Percentiles rank a stretch among this genome's conserved stretches.
These are phyloP conservation scores for Phialophora expanda DNA, from an alignment of 2,329 filamentous ascomycete species.

Conservation along the genomic window DNA sequence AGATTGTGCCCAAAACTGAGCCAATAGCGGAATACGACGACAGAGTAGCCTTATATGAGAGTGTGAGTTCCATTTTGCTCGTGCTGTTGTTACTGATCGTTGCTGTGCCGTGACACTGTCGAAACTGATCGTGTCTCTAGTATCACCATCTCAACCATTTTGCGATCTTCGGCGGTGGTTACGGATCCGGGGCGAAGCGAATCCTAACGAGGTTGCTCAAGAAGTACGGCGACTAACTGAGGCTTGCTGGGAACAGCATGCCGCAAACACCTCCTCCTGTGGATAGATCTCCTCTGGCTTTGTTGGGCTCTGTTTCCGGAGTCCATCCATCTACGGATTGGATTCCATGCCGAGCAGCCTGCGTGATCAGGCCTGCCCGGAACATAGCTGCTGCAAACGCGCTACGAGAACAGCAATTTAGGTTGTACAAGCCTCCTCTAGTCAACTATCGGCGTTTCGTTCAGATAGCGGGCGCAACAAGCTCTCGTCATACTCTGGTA, in stretches of 20 bases:
- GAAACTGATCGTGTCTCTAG: not conserved
- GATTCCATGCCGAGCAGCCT: too few relatives aligned
- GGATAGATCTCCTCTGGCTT: too few relatives aligned
- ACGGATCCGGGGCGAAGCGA: slow-evolving; percentile 73
- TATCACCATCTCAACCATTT: slow-evolving; percentile 92
- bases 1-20: slow-evolving; percentile 76
- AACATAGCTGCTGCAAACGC: too few relatives aligned
- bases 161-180: slow-evolving; percentile 81
- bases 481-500: too few relatives aligned
- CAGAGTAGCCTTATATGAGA: slow-evolving; percentile 79
- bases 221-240: slow-evolving; percentile 65
- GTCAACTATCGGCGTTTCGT: too few relatives aligned
- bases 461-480: too few relatives aligned
- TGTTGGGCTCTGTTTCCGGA: too few relatives aligned
- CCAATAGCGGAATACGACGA: slow-evolving; percentile 85
- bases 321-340: too few relatives aligned
- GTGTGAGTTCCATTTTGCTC: slow-evolving; percentile 41
- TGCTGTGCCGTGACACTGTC: not conserved
- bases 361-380: too few relatives aligned
- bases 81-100: not conserved
- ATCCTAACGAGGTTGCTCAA: slow-evolving; percentile 76
- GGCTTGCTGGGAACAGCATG: not conserved
- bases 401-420: too few relatives aligned
- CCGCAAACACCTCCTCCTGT: not conserved
- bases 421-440: too few relatives aligned